Evolutionary conservation across 169 alveolate species (phyloP).

Genomic region (Cryptosporidium felis): DNA sequence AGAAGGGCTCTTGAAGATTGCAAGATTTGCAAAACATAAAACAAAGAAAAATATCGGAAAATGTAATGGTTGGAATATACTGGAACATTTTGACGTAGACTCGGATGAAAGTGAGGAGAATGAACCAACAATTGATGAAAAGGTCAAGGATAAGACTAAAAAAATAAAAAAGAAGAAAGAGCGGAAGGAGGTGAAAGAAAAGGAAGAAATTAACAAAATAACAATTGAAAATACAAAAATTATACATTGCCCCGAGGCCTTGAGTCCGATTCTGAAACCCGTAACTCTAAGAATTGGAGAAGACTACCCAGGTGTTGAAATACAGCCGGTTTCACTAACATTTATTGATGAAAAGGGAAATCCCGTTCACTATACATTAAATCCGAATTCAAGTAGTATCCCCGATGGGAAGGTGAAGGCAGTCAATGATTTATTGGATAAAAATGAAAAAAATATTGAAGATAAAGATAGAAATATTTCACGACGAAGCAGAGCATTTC

Average conservation of each 20-base stretch:
- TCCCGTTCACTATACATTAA: conserved; percentile 47
- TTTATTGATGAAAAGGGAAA: conserved; percentile 40
- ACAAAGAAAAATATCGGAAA: background rate
- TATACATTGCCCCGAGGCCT: conserved; percentile 39
- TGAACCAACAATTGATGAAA: background rate
- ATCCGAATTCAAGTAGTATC: conserved; percentile 2
- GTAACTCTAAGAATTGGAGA: background rate
- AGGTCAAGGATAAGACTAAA: background rate
- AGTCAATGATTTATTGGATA: background rate
- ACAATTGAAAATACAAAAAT: background rate
- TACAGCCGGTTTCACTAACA: conserved; percentile 57
- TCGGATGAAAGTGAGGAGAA: background rate
- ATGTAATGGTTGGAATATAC: background rate
- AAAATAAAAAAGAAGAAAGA: background rate
- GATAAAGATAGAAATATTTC: background rate
- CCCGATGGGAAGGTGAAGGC: conserved; percentile 57
- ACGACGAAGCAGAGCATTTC: background rate
- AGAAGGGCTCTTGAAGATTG: background rate
- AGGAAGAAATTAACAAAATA: background rate
- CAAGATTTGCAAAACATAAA: background rate
- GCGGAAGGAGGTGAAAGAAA: background rate
- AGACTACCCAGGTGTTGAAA: conserved; percentile 8
- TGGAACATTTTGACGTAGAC: background rate
- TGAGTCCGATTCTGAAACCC: conserved; percentile 46
- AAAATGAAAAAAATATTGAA: background rate